A percentile compares a stretch with the other conserved stretches of the same genome.
Evolutionary conservation across 2,329 filamentous ascomycete species (phyloP).

Genomic region (Tolypocladium sp.): DNA sequence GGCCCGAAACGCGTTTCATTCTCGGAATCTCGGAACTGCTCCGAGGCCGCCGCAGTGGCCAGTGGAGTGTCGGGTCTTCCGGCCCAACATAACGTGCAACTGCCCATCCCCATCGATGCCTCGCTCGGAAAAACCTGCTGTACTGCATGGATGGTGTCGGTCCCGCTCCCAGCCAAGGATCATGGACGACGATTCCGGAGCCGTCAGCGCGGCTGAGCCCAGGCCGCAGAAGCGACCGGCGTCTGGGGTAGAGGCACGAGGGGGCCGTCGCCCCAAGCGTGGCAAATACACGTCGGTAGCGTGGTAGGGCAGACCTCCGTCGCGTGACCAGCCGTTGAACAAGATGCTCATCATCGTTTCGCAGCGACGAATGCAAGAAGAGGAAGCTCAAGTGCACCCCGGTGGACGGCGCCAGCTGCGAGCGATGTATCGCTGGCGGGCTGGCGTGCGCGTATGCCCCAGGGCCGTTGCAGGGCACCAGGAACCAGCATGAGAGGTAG

Average conservation of each 20-base stretch:
- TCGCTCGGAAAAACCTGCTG: background rate
- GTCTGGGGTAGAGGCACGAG: background rate
- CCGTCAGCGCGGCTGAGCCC: background rate
- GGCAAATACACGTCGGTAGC: constrained; percentile 28
- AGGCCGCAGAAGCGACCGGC: constrained; percentile 5
- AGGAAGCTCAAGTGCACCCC: constrained; percentile 30
- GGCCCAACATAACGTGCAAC: background rate
- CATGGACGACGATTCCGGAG: constrained; percentile 1
- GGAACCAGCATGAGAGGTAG: constrained; percentile 13
- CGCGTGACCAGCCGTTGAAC: background rate
- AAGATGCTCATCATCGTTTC: constrained; percentile 3
- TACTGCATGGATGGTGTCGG: background rate
- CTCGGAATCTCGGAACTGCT: background rate
- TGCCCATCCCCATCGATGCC: background rate
- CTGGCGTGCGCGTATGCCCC: constrained; percentile 15
- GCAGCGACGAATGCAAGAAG: constrained; percentile 29
- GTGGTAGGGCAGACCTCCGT: constrained; percentile 16
- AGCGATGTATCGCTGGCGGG: constrained; percentile 18
- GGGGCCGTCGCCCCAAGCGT: constrained; percentile 15
- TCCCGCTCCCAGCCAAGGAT: background rate
- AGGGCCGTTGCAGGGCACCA: constrained; percentile 9
- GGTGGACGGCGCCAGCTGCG: constrained; percentile 14
- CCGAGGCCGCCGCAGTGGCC: background rate
- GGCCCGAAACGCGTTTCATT: background rate
- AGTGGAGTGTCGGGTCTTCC: background rate